A percentile compares a stretch with the other conserved stretches of the same genome.
phyloP scores from a whole-genome alignment of 176 grass and related monocot genomes.

The Saccharum spontaneum region DNA sequence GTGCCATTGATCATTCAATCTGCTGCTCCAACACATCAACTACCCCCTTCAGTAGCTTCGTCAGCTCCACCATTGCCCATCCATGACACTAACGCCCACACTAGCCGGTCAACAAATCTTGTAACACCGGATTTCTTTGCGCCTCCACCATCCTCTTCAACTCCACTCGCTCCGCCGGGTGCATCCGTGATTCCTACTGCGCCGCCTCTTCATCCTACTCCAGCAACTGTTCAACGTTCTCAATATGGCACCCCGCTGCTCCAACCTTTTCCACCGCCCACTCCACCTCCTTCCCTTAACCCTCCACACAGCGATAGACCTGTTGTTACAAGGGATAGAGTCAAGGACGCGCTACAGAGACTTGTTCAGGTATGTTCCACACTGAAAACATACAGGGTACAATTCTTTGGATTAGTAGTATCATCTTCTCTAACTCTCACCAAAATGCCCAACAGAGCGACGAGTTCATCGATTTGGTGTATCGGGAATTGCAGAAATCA shows the following conservation, averaged over 20 bases:
- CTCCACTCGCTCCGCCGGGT: slow-evolving; percentile 33
- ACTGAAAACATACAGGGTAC: neutral
- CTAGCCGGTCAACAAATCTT: slow-evolving; percentile 50
- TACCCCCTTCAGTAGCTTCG: slow-evolving; percentile 38
- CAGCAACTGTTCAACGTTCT: slow-evolving; percentile 32
- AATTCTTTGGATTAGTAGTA: neutral
- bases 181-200: slow-evolving; percentile 44
- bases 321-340: slow-evolving; percentile 72
- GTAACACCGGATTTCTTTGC: slow-evolving; percentile 67
- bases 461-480: slow-evolving; percentile 71
- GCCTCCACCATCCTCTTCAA: slow-evolving; percentile 44
- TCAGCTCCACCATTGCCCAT: slow-evolving; percentile 52
- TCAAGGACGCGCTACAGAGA: slow-evolving; percentile 66
- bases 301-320: slow-evolving; percentile 38
- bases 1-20: slow-evolving; percentile 32
- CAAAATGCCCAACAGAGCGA: slow-evolving; percentile 55
- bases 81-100: slow-evolving; percentile 32
- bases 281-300: slow-evolving; percentile 61
- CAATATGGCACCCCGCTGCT: slow-evolving; percentile 64
- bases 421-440: slow-evolving; percentile 12
- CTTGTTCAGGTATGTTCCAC: slow-evolving; percentile 68
- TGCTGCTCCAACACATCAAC: slow-evolving; percentile 43
- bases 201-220: slow-evolving; percentile 38
- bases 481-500: slow-evolving; percentile 55
- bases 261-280: slow-evolving; percentile 74